Percentiles rank a stretch among this genome's conserved stretches.
These are phyloP conservation scores for Tylopilus felleus DNA, from an alignment of 768 basidiomycete genomes.

Conservation along the genomic window DNA sequence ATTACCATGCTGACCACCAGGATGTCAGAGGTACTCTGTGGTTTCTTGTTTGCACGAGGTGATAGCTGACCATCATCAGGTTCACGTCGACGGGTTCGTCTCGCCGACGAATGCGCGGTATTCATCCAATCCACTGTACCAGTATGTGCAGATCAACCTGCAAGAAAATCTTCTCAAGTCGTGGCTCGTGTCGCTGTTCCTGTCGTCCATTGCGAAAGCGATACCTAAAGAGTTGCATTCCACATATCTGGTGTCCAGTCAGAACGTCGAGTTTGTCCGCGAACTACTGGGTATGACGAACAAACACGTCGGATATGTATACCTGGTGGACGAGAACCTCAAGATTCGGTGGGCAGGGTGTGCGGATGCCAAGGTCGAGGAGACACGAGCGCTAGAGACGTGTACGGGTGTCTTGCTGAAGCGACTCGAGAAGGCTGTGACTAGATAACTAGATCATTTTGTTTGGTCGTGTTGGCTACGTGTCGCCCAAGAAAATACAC, in stretches of 20 bases:
- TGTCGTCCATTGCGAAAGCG: constrained; percentile 63
- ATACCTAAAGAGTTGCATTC: constrained; percentile 63
- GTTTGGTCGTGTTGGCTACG: constrained; percentile 29
- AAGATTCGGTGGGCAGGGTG: constrained; percentile 93
- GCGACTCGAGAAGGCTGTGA: constrained; percentile 41
- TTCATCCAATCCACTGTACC: constrained; percentile 56
- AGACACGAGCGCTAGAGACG: constrained; percentile 62
- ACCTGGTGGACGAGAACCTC: constrained; percentile 79
- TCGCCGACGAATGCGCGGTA: constrained; percentile 53
- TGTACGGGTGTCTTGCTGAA: constrained; percentile 69
- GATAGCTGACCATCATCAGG: constrained; percentile 38
- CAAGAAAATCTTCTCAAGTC: constrained; percentile 94
- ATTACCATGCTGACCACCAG: constrained; percentile 81
- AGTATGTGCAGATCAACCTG: constrained; percentile 83
- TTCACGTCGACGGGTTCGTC: constrained; percentile 74
- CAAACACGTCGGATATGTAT: constrained; percentile 88
- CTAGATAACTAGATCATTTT: constrained; percentile 2
- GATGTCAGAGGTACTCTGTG: constrained; percentile 71
- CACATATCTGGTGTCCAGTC: constrained; percentile 75
- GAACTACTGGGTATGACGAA: constrained; percentile 87
- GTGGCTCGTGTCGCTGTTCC: constrained; percentile 81
- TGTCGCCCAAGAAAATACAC: constrained; percentile 20
- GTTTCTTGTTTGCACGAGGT: neutral
- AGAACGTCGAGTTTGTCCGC: constrained; percentile 83
- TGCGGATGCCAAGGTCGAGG: constrained; percentile 75